Evolutionary conservation across 2,329 filamentous ascomycete species (phyloP).

Genomic region (Paramyrothecium roridum): DNA sequence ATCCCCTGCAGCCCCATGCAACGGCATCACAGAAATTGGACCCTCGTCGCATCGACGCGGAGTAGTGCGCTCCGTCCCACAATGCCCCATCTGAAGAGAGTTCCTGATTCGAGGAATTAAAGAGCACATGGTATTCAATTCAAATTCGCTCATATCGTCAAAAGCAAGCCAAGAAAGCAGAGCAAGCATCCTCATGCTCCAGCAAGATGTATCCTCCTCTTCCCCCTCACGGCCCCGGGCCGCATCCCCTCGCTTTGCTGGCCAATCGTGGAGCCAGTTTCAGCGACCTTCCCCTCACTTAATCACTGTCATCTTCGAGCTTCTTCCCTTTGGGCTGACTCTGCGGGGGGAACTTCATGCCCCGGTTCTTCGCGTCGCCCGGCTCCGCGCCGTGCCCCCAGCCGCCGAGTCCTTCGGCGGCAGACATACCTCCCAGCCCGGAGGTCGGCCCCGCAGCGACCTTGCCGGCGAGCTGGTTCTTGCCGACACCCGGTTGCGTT

Average conservation of each 20-base stretch:
- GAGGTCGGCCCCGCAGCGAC: slow-evolving; percentile 22
- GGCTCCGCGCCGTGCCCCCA: slow-evolving; percentile 27
- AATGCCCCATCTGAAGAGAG: neutral
- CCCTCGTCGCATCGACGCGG: too few species aligned
- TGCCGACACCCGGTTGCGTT: slow-evolving; percentile 33
- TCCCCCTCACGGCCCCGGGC: too few species aligned
- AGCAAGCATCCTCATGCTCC: neutral
- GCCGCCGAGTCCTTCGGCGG: slow-evolving; percentile 27
- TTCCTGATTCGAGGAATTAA: neutral
- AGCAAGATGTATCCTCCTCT: neutral
- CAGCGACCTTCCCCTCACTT: neutral
- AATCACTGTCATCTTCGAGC: neutral
- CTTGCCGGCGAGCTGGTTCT: slow-evolving; percentile 34
- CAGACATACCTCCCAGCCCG: slow-evolving; percentile 24
- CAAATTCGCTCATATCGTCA: neutral
- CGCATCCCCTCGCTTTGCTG: too few species aligned
- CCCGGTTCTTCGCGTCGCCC: slow-evolving; percentile 16
- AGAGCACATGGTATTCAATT: neutral
- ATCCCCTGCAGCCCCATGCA: neutral
- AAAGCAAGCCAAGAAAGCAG: neutral
- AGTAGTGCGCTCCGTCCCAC: neutral
- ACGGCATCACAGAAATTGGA: neutral
- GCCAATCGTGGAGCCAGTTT: too few species aligned
- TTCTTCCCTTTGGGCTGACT: slow-evolving; percentile 5
- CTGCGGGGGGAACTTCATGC: slow-evolving; percentile 32